Percentiles rank a stretch among this genome's conserved stretches.
Evolutionary conservation across 352 stramenopile genomes (phyloP).

Genomic region (Pythium aphanidermatum): DNA sequence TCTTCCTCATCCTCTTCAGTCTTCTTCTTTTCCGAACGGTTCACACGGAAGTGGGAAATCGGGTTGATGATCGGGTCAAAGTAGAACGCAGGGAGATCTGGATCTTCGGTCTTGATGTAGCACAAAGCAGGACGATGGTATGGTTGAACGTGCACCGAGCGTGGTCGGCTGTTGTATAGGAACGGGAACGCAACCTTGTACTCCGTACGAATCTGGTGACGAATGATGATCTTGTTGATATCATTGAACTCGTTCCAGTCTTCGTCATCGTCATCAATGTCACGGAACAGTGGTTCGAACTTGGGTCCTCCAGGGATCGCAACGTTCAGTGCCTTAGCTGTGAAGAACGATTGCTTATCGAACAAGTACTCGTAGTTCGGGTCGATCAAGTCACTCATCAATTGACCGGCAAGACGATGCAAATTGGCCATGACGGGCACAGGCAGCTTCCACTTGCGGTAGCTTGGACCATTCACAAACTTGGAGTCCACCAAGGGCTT

Average conservation of each 20-base stretch:
- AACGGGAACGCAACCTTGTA: slow-evolving; percentile 99
- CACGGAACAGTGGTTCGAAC: slow-evolving; percentile 99
- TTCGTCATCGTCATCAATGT: slow-evolving; percentile 97
- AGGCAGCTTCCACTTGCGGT: slow-evolving; percentile 95
- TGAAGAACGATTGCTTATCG: slow-evolving; percentile 98
- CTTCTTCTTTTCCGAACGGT: slow-evolving; percentile 48
- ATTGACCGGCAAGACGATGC: slow-evolving; percentile 94
- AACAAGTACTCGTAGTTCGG: slow-evolving; percentile 94
- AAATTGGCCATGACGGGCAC: slow-evolving; percentile 98
- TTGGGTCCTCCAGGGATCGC: slow-evolving; percentile 98
- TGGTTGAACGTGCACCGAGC: slow-evolving; percentile 91
- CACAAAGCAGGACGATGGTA: slow-evolving; percentile 97
- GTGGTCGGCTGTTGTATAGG: slow-evolving; percentile 98
- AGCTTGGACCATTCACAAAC: slow-evolving; percentile 97
- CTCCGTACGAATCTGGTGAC: slow-evolving; percentile 97
- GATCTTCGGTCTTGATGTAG: slow-evolving; percentile 96
- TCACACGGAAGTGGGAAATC: slow-evolving; percentile 92
- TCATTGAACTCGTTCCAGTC: slow-evolving; percentile 99
- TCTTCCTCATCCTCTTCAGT: slow-evolving; percentile 42
- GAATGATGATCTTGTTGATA: slow-evolving; percentile 99
- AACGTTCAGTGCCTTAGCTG: slow-evolving; percentile 99
- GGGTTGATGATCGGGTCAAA: slow-evolving; percentile 98
- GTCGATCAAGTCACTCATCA: slow-evolving; percentile 97
- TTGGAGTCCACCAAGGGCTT: slow-evolving; percentile 89
- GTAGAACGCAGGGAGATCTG: slow-evolving; percentile 95